Base-by-base conservation (phyloP, 352 stramenopile genomes). In the Pythium brachiatum region DNA sequence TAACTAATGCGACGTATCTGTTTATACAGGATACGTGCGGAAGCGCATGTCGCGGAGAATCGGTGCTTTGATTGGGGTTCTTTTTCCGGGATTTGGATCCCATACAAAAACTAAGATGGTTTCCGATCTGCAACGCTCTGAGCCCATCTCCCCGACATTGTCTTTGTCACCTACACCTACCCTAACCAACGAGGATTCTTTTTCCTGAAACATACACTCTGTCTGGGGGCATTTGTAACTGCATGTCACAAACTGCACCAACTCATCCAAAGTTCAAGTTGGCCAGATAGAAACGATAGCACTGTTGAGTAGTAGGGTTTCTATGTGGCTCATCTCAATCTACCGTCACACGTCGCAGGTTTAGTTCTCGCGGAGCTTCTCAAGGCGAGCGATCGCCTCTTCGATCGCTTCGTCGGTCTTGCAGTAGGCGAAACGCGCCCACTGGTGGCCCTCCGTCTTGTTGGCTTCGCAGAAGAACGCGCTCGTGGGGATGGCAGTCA, bases 361-460 rank as follows among this genome's bases (percentile, higher is more conserved):
- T 46, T 15, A 38, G 2, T 39, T 38, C 2, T 50, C 41, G 21
- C 48, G 51, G 16, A 62, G 50, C 34, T 61, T 65, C 21, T 27
- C 12, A 7, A 93, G 73, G 34, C 84, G 84, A 62, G 74, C 75
- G 63, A 93, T 96, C 56, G 94, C 94, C 54, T 95, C 79, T 21
- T 77, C 67, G 31, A 98, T 83, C n/a, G 88, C 94, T 32, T 96
- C 84, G 60, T 98, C 95, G 32, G 88, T 97, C 81, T 99, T 99
- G 81, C 95, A 99, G 77, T 97, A 99, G 31, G 94, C 94, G 66
- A 99, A 98, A 47, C 95, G 90, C 5, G 85, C 92, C 69, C 90
- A 87, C 32, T 85, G 72, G 57, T 84, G 77, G 38, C 82, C 84
- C 27, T 87, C 71, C 9, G 60, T 52, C 43, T 95, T 89, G 70